Percentiles rank a stretch among this genome's conserved stretches.
phyloP scores from a whole-genome alignment of 441 rosid species.

The Aquilaria agallochum region DNA sequence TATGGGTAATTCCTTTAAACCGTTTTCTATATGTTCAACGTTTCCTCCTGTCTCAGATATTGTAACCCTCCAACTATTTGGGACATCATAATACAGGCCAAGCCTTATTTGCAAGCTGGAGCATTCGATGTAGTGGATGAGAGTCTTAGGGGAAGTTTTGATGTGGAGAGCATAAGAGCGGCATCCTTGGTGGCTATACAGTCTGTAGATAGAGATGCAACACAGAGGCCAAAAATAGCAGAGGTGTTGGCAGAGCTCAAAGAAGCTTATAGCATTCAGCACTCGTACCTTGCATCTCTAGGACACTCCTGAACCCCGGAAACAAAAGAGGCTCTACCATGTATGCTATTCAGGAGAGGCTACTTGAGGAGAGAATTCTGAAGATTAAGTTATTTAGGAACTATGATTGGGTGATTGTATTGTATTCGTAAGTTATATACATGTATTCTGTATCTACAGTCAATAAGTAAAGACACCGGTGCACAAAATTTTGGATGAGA shows the following conservation, averaged over 20 bases:
- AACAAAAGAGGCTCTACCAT: no score
- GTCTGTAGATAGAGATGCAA: conserved; percentile 84
- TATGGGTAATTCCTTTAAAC: conserved; percentile 51
- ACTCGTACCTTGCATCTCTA: conserved; percentile 59
- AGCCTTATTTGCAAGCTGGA: conserved; percentile 88
- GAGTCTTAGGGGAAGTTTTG: conserved; percentile 56
- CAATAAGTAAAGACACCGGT: no score
- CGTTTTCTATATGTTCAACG: conserved; percentile 3
- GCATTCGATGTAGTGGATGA: conserved; percentile 84
- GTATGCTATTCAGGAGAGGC: no score
- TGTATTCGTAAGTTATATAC: no score
- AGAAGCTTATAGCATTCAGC: conserved; percentile 78
- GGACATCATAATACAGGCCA: conserved; percentile 52
- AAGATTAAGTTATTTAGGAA: no score
- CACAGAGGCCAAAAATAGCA: conserved; percentile 63
- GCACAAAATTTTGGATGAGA: no score
- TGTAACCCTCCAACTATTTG: no score
- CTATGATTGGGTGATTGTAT: no score
- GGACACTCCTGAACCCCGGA: conserved; percentile 29
- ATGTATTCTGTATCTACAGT: no score
- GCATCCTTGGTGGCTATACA: conserved; percentile 57
- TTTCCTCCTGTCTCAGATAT: not conserved
- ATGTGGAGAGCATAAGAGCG: conserved; percentile 70
- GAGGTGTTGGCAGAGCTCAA: conserved; percentile 63
- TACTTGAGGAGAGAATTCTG: no score